Percentiles rank a stretch among this genome's conserved stretches.
phyloP scores from a whole-genome alignment of 139 green algal species.

The Chlorella ohadii region DNA sequence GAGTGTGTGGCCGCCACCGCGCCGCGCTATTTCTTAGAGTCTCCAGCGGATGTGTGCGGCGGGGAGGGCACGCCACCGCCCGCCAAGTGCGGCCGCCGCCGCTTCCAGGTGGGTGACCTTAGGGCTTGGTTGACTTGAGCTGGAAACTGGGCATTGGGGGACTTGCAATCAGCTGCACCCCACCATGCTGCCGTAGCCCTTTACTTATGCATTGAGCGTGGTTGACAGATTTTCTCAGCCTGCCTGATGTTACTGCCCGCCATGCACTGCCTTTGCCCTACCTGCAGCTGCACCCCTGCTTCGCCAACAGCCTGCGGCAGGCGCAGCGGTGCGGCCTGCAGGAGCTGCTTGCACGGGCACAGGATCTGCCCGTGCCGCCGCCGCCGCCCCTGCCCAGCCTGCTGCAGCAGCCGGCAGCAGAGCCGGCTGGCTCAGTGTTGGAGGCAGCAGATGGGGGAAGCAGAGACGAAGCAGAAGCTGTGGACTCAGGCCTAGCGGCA shows the following conservation, averaged over 20 bases:
- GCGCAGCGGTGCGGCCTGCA: conserved; percentile 38
- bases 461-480: not conserved
- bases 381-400: not conserved
- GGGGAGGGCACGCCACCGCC: conserved; percentile 18
- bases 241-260: too few species aligned
- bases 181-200: too few species aligned
- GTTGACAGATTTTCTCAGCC: too few species aligned
- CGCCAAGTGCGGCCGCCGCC: not conserved
- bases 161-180: too few species aligned
- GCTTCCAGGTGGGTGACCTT: conserved; percentile 25
- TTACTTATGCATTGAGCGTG: too few species aligned
- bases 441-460: not conserved
- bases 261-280: too few species aligned
- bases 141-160: too few species aligned
- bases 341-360: conserved; percentile 1
- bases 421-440: not conserved
- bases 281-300: conserved; percentile 53
- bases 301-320: conserved; percentile 50
- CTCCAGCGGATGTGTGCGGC: conserved; percentile 17
- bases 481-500: too few species aligned
- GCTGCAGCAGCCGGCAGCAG: not conserved
- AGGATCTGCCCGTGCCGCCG: conserved; percentile 23
- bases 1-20: conserved; percentile 1
- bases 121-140: not conserved
- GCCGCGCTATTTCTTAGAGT: conserved; percentile 39